A percentile compares a stretch with the other conserved stretches of the same genome.
Evolutionary conservation across 2,329 filamentous ascomycete species (phyloP).

Genomic region (Onygenales sp.): DNA sequence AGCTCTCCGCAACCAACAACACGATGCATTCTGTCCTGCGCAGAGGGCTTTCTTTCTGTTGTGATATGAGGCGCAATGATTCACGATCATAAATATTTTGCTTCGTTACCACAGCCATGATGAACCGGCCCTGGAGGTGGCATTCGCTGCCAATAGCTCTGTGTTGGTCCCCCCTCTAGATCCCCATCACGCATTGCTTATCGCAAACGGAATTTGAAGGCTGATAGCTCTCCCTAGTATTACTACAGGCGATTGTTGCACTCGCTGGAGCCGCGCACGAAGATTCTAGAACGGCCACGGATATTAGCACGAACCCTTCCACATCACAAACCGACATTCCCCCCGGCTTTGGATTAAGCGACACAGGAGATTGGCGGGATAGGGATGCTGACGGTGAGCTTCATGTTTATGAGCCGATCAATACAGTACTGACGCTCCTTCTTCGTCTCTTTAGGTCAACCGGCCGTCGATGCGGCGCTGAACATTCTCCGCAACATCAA

Average conservation of each 20-base stretch:
- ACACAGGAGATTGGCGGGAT: background rate
- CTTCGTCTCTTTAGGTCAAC: constrained; percentile 8
- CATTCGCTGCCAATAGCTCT: constrained; percentile 10
- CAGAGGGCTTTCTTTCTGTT: background rate
- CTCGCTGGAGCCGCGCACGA: constrained; percentile 2
- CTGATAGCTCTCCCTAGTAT: constrained; percentile 3
- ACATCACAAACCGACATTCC: background rate
- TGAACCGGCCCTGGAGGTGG: constrained; percentile 11
- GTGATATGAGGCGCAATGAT: constrained; percentile 5
- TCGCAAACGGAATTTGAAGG: background rate
- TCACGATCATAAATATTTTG: background rate
- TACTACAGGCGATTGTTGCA: constrained; percentile 6
- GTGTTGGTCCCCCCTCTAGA: constrained; percentile 2
- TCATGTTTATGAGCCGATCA: background rate
- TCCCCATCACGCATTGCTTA: background rate
- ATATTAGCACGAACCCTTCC: background rate
- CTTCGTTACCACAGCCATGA: constrained; percentile 8
- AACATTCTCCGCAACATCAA: constrained; percentile 11
- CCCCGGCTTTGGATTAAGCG: constrained; percentile 1
- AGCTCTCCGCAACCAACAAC: background rate
- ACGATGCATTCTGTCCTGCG: background rate
- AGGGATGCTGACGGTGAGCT: background rate
- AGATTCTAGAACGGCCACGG: background rate
- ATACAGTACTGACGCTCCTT: background rate
- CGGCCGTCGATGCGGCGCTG: constrained; percentile 11